Conservation (phyloP, 805 yeast genomes). For the Cyberlindnera misumaiensis region DNA sequence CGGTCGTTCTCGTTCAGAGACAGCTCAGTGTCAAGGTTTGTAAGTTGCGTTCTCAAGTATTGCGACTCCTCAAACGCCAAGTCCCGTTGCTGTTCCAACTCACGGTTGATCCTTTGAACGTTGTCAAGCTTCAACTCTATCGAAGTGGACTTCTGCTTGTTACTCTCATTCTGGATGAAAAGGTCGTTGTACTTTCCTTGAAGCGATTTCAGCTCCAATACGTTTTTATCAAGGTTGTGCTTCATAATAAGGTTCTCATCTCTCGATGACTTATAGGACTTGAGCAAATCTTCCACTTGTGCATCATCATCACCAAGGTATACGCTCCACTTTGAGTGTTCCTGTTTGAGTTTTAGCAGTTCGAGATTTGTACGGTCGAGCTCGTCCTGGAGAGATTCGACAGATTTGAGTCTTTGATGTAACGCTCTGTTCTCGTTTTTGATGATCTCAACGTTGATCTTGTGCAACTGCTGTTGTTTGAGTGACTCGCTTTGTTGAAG, state of each 20-base stretch:
- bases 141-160: slow-evolving; percentile 22
- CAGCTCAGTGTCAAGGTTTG: slow-evolving; percentile 36
- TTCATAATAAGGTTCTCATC: slow-evolving; percentile 32
- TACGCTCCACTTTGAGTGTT: slow-evolving; percentile 40
- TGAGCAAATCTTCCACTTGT: slow-evolving; percentile 31
- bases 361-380: slow-evolving; percentile 44
- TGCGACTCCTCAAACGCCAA: slow-evolving; percentile 54
- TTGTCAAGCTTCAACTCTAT: slow-evolving; percentile 22
- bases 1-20: slow-evolving; percentile 17
- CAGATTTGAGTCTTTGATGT: slow-evolving; percentile 28
- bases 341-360: slow-evolving; percentile 39
- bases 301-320: slow-evolving; percentile 28
- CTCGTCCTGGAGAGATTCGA: slow-evolving; percentile 38
- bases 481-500: slow-evolving; percentile 47
- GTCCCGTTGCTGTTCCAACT: slow-evolving; percentile 44
- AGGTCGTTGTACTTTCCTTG: slow-evolving; percentile 24
- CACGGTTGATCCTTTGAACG: slow-evolving; percentile 29
- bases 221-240: slow-evolving; percentile 24
- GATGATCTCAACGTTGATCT: slow-evolving; percentile 42
- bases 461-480: slow-evolving; percentile 39
- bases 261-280: slow-evolving; percentile 33
- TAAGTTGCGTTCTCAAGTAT: slow-evolving; percentile 49
- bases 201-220: slow-evolving; percentile 22
- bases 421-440: slow-evolving; percentile 47
- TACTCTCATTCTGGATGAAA: slow-evolving; percentile 32